Base-by-base conservation (phyloP, 1,139 yeast species). In the Geotrichum phurueaensis region DNA sequence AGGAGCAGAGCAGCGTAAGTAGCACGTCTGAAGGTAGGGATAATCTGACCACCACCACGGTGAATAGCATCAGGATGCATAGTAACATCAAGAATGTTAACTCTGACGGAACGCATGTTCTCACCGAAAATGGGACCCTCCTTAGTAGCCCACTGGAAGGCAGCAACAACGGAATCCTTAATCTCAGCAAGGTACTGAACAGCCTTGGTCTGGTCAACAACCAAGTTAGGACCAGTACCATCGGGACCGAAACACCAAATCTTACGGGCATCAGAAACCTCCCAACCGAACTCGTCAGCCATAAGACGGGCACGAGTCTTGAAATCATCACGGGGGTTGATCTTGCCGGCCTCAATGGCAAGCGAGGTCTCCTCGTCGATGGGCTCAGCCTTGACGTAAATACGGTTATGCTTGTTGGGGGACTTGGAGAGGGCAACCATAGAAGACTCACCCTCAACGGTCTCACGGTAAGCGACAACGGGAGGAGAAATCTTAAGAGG, bases 241-340 rank as follows among this genome's bases (percentile, higher is more conserved):
- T 94, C 99, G 79, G 99, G 99, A 84, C 99, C 99, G 91, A 94
- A 94, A 89, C 97, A 91, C 99, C 99, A 94, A 78, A 94, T 94
- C 95, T 94, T 94, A 88, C 99, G 91, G 82, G 98, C 99, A 77
- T 94, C 99, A 75, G 97, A 85, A 77, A 94, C 97, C 79, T 94
- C 98, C 99, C 99, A 94, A 73, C 94, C 97, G 87, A 81, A 95
- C 79, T 94, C 96, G 79, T 94, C 99, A 77, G 99, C 98, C 85
- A 94, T 84, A 78, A 90, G 76, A 87, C 99, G 92, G 73, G 99
- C 99, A 86, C 99, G 92, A 74, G 89, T 89, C 87, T 94, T 94
- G 91, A 94, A 85, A 84, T 94, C 99, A 75, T 92, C 99, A 83
- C 95, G 89, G 78, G 98, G 90, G 82, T 84, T 84, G 77, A 94